Base-by-base conservation (phyloP, 192 early-diverging fungal genomes). In the Piromyces finnis region DNA sequence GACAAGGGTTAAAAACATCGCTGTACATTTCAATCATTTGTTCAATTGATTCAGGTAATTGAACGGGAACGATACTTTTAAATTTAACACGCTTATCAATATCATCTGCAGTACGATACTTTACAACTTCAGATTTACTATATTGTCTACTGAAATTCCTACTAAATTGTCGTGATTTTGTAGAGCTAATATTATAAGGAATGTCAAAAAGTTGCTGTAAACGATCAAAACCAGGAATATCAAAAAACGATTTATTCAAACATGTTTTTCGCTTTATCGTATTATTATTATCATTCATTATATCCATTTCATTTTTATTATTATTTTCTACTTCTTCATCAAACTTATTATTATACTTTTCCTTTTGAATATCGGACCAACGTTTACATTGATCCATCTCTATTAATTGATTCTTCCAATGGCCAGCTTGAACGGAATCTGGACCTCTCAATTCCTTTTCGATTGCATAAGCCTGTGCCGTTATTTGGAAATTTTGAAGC, bases 401-500 rank as follows among this genome's bases (percentile, higher is more conserved):
- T n/a, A 30, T 85, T 78, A 88, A 82, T 82, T 88, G 88, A 29
- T 78, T 30, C 79, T 85, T 83, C 88, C 88, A 88, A 41, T 87
- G 86, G 28, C 83, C 80, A 28, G 88, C 80, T 9, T 79, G 80
- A 80, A 37, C 22, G 0, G 79, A 79, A 59, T 85, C 82, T 1
- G 84, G 85, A 6, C 86, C 86, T 2, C 78, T 68, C 51, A 85
- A 83, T 6, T 84, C 83, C 26, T 82, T 84, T 26, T 87, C 77
- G 13, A 88, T 80, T 22, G 86, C 79, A 78, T 85, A 84, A 28
- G 88, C 83, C 77, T 88, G 88, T n/a, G 83, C 84, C 32, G 85
- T 86, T 28, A 88, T 78, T 81, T 88, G 88, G 59, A 88, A 88
- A 79, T 88, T 88, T 77, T 84, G 82, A 77, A 83, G 17, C 81